Evolutionary conservation across 495 filamentous ascomycete species (phyloP), one percentile per base, ranked within the genome.

Genomic region (Trichoderma gamsii): DNA sequence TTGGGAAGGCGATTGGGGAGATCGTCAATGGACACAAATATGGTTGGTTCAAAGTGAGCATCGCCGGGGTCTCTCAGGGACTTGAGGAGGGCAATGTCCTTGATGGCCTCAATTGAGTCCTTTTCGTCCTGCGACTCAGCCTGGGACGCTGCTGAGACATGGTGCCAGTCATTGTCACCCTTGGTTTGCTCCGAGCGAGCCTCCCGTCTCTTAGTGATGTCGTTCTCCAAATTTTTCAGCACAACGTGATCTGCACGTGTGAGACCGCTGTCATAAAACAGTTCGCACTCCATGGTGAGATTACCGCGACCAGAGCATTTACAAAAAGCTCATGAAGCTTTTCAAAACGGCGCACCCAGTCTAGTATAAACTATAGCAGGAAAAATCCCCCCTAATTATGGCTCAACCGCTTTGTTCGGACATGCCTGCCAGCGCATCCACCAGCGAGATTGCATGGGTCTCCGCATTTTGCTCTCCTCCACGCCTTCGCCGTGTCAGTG

Each of bases 41-140:
- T 68, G 29, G 76, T 76, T 1, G 77, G 74, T 52, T 79, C 78
- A 65, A 74, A 77, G 5, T 71, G 69, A 35, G 71, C 38, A 65
- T 69, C 71, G 18, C 73, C 73, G 32, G 81, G 78, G 72, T 88
- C 76, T 71, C 89, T 90, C 66, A 86, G 71, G 63, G 78, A 77
- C 51, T 77, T 76, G 66, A 90, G 80, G 59, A 73, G 74, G 15
- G 79, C 68, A 12, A 85, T 23, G 25, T 41, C 44, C n/a, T 23
- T 49, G 12, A n/a, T 25, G 41, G 35, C n/a, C 6, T 46, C 38
- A 29, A 43, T 15, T 41, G 63, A 27, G 8, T 27, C 21, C 52
- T 61, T 23, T 11, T 18, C 25, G 21, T 61, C 13, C 21, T 29
- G 52, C 4, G 52, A 7, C 13, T 44, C 63, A 21, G 29, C 21